phyloP scores from a whole-genome alignment of 768 basidiomycete species.

The Candolleomyces eurysporus region DNA sequence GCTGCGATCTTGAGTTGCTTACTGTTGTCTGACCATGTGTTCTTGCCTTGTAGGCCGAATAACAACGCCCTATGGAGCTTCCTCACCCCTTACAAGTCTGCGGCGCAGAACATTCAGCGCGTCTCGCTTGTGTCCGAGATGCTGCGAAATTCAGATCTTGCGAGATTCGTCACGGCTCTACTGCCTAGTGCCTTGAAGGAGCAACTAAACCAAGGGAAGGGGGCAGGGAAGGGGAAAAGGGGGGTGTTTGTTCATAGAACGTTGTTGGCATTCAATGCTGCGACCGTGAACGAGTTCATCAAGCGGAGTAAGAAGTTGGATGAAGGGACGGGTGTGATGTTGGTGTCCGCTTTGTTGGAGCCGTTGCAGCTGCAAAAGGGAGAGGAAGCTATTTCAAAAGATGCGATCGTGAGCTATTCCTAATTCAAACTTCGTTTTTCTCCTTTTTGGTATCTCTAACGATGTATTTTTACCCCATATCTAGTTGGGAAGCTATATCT shows the following conservation, averaged over 20 bases:
- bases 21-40: background rate
- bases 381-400: constrained; percentile 36
- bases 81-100: constrained; percentile 72
- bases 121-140: constrained; percentile 74
- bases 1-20: background rate
- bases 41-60: constrained; percentile 43
- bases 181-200: constrained; percentile 59
- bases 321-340: constrained; percentile 62
- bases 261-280: constrained; percentile 79
- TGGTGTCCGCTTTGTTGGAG: constrained; percentile 63
- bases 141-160: constrained; percentile 65
- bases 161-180: constrained; percentile 67
- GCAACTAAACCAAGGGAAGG: background rate
- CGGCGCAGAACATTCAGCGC: constrained; percentile 73
- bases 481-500: constrained; percentile 72
- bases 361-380: constrained; percentile 43
- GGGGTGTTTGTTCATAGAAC: constrained; percentile 55
- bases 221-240: no score
- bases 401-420: constrained; percentile 48
- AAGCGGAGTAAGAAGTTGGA: constrained; percentile 53
- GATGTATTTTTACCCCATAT: background rate
- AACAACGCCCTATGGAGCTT: constrained; percentile 56
- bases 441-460: background rate
- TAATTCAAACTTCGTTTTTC: background rate
- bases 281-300: constrained; percentile 78